Evolutionary conservation across 208 protist species (phyloP).

Genomic region (Acanthamoeba triangularis): DNA sequence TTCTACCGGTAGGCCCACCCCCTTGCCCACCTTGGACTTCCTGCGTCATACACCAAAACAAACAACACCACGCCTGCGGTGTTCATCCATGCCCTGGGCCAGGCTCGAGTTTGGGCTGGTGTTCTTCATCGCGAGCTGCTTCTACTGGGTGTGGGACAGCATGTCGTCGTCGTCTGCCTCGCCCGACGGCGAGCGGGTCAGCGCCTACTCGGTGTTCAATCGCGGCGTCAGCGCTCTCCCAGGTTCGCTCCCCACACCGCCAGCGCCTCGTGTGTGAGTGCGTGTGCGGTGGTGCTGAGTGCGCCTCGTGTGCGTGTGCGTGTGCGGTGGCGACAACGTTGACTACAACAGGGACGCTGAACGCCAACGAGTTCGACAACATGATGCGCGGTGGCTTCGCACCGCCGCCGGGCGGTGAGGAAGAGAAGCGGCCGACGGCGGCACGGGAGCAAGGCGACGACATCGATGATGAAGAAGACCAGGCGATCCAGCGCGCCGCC

Average conservation of each 20-base stretch:
- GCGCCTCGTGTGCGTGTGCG: neutral
- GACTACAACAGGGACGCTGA: neutral
- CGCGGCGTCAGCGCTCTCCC: slow-evolving; percentile 8
- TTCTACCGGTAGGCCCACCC: neutral
- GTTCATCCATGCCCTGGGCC: too few species aligned
- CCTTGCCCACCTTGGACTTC: neutral
- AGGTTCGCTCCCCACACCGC: neutral
- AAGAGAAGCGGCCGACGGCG: neutral
- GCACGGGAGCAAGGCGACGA: neutral
- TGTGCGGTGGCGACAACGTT: neutral
- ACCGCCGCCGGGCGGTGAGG: neutral
- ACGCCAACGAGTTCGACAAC: slow-evolving; percentile 36
- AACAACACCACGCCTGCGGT: too few species aligned
- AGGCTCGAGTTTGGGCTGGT: slow-evolving; percentile 12
- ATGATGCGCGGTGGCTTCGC: slow-evolving; percentile 32
- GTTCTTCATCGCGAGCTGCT: slow-evolving; percentile 12
- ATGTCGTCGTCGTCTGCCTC: neutral
- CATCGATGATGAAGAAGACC: neutral
- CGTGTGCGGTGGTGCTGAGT: neutral
- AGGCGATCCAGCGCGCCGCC: neutral
- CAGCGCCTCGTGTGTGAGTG: neutral
- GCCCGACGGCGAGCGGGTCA: neutral
- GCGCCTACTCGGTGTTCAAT: slow-evolving; percentile 22
- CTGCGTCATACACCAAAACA: neutral
- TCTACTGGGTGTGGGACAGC: slow-evolving; percentile 27